phyloP scores from a whole-genome alignment of 768 basidiomycete genomes.

The Lactifluus volemus region DNA sequence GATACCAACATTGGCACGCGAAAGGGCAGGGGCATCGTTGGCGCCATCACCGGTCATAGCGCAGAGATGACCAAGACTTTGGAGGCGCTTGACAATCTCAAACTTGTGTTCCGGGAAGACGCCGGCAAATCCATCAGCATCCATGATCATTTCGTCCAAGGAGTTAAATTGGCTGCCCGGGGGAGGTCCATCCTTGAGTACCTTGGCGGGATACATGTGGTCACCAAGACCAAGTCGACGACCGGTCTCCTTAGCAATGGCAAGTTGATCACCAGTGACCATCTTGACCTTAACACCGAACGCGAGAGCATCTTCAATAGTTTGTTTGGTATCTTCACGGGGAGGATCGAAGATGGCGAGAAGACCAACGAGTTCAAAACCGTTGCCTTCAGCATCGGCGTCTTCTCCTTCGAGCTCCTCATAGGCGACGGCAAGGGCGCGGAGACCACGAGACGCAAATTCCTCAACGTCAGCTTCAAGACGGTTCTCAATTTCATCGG shows the following conservation, averaged over 20 bases:
- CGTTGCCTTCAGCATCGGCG: conserved; percentile 82
- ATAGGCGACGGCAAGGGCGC: conserved; percentile 92
- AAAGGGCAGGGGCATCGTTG: conserved; percentile 95
- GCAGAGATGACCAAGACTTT: conserved; percentile 90
- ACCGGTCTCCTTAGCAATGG: conserved; percentile 98
- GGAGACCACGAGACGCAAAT: conserved; percentile 91
- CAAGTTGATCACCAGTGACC: conserved; percentile 99
- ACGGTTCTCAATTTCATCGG: conserved; percentile 79
- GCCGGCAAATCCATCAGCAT: conserved; percentile 97
- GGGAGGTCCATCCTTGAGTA: conserved; percentile 93
- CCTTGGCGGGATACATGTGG: conserved; percentile 99
- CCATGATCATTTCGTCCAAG: conserved; percentile 98
- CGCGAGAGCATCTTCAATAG: conserved; percentile 91
- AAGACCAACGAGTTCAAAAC: conserved; percentile 95
- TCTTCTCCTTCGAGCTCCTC: conserved; percentile 87
- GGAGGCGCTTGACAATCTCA: conserved; percentile 97
- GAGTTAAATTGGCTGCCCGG: conserved; percentile 75
- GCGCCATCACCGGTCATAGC: conserved; percentile 99
- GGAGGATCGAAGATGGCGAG: conserved; percentile 98
- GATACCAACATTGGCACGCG: conserved; percentile 98
- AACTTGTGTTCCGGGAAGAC: conserved; percentile 99
- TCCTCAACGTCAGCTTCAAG: conserved; percentile 96
- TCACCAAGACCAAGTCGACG: conserved; percentile 96
- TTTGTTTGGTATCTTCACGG: conserved; percentile 97
- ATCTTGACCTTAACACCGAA: conserved; percentile 99